A percentile compares a stretch with the other conserved stretches of the same genome.
Conservation (phyloP, 2,329 filamentous ascomycete species). For the Ceratocystis papillata region DNA sequence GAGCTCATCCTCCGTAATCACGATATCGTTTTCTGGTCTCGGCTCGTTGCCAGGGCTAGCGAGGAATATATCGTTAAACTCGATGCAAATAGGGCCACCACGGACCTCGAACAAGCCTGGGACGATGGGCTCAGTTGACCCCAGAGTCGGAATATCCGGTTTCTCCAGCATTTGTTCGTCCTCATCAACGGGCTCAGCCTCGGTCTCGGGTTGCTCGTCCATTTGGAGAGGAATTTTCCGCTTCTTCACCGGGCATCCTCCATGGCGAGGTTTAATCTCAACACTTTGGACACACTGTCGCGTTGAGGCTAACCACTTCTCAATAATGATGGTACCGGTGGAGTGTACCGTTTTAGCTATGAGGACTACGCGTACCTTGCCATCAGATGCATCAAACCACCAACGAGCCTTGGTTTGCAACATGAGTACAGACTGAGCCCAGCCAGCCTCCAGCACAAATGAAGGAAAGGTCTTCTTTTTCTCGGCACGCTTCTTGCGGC, state of each 20-base stretch:
- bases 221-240: slow-evolving; percentile 12
- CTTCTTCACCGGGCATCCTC: slow-evolving; percentile 17
- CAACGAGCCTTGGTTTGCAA: slow-evolving; percentile 20
- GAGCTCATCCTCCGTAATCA: slow-evolving; percentile 21
- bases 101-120: slow-evolving; percentile 26
- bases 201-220: slow-evolving; percentile 10
- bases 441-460: slow-evolving; percentile 17
- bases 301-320: slow-evolving; percentile 11
- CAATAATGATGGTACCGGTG: slow-evolving; percentile 18
- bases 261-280: slow-evolving; percentile 12
- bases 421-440: slow-evolving; percentile 20
- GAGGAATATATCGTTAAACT: slow-evolving; percentile 18
- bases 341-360: slow-evolving; percentile 18
- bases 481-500: slow-evolving; percentile 6
- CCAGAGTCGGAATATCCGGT: slow-evolving; percentile 16
- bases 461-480: slow-evolving; percentile 19
- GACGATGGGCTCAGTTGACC: slow-evolving; percentile 17
- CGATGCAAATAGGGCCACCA: slow-evolving; percentile 15
- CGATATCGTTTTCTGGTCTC: slow-evolving; percentile 16
- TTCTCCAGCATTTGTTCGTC: slow-evolving; percentile 15
- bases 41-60: slow-evolving; percentile 4
- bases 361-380: slow-evolving; percentile 14
- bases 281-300: slow-evolving; percentile 12
- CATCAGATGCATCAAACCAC: slow-evolving; percentile 21
- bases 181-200: slow-evolving; percentile 2